Conservation (phyloP, 2,329 filamentous ascomycete species). For the Sporothrix mexicana region DNA sequence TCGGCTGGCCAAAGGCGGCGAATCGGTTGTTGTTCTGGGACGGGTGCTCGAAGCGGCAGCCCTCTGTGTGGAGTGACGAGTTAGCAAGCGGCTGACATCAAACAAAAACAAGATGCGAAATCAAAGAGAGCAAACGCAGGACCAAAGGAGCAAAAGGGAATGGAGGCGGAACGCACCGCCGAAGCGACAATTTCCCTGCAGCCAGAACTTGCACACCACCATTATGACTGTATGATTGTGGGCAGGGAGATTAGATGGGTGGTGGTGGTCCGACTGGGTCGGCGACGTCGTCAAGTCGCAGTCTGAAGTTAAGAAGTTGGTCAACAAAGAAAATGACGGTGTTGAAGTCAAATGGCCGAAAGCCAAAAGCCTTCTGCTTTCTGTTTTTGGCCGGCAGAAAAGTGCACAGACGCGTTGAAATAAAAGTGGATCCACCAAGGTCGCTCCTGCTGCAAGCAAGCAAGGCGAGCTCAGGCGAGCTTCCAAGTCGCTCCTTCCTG, state of each 20-base stretch:
- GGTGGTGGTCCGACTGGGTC: neutral
- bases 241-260: neutral
- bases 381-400: slow-evolving; percentile 28
- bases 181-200: slow-evolving; percentile 59
- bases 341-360: slow-evolving; percentile 14
- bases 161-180: slow-evolving; percentile 52
- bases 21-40: slow-evolving; percentile 61
- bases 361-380: neutral
- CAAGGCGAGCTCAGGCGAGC: too few species aligned
- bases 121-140: too few species aligned
- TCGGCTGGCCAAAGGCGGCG: slow-evolving; percentile 45
- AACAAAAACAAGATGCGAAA: neutral
- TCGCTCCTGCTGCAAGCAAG: neutral
- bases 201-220: slow-evolving; percentile 55
- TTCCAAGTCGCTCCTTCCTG: too few species aligned
- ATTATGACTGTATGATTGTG: slow-evolving; percentile 27
- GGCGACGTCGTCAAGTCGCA: neutral
- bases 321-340: neutral
- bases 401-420: slow-evolving; percentile 18
- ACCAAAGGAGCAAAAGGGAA: neutral
- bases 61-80: slow-evolving; percentile 46
- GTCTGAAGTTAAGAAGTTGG: neutral
- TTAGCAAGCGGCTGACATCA: neutral
- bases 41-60: slow-evolving; percentile 62
- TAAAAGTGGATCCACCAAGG: slow-evolving; percentile 20